A percentile compares a stretch with the other conserved stretches of the same genome.
Conservation (phyloP, 192 early-diverging fungal species). For the Umbelopsis sp. region DNA sequence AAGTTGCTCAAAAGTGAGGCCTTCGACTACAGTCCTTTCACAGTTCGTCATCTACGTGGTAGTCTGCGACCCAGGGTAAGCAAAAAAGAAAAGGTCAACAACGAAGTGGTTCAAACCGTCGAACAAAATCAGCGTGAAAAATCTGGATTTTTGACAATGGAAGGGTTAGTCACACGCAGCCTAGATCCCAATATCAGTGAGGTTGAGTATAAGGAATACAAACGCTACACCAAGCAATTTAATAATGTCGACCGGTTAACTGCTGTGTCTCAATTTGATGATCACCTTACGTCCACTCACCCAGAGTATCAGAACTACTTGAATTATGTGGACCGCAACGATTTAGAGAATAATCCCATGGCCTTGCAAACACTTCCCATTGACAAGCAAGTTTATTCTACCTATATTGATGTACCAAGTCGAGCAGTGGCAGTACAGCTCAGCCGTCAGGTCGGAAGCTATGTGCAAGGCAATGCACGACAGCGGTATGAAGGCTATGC, state of each 20-base stretch:
- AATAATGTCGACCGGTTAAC: slow-evolving; percentile 37
- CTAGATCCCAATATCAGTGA: slow-evolving; percentile 57
- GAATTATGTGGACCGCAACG: slow-evolving; percentile 33
- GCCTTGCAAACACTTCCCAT: slow-evolving; percentile 30
- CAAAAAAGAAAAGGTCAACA: slow-evolving; percentile 33
- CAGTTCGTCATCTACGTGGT: slow-evolving; percentile 30
- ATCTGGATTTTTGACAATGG: slow-evolving; percentile 49
- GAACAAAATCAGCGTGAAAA: slow-evolving; percentile 37
- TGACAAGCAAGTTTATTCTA: slow-evolving; percentile 42
- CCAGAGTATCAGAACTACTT: slow-evolving; percentile 45
- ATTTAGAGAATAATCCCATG: slow-evolving; percentile 27
- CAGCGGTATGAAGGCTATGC: slow-evolving; percentile 39
- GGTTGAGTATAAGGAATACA: slow-evolving; percentile 59
- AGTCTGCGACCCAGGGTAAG: slow-evolving; percentile 32
- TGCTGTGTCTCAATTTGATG: slow-evolving; percentile 25
- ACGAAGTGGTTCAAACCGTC: slow-evolving; percentile 40
- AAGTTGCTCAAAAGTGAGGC: slow-evolving; percentile 11
- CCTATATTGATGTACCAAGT: slow-evolving; percentile 38
- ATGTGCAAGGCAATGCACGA: slow-evolving; percentile 17
- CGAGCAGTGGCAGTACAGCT: slow-evolving; percentile 35
- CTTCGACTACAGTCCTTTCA: slow-evolving; percentile 44
- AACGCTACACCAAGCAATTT: slow-evolving; percentile 48
- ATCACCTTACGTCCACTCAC: slow-evolving; percentile 23
- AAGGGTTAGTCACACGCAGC: slow-evolving; percentile 39
- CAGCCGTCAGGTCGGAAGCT: slow-evolving; percentile 21